Evolutionary conservation across 2,329 filamentous ascomycete genomes (phyloP), one percentile per base, ranked within the genome.

Genomic region (Hymenoscyphus fraxineus): DNA sequence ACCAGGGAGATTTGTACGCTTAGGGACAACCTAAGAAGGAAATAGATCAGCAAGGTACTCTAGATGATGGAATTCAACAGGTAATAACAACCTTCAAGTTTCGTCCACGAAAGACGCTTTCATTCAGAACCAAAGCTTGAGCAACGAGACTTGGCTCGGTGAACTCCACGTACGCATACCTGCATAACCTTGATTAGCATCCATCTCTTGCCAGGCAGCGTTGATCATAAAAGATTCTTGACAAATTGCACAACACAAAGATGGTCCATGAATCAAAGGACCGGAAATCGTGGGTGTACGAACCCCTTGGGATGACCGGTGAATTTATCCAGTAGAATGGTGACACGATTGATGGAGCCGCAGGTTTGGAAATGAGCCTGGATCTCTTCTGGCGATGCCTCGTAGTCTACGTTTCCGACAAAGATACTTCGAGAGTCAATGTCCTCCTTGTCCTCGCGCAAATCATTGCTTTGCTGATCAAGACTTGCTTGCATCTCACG

Each of bases 261-360:
- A 59, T 12, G 47, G 47, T 27, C 47, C 47, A 54, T 54, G 22
- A 59, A 59, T 66, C 57, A 67, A 55, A 54, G 44, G 64, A 67
- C 66, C 57, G 66, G 63, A 71, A 70, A 67, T 71, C 71, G 70
- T 67, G 67, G 60, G 60, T 56, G 65, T 74, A 85, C 89, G 78
- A 82, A 97, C 93, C 95, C 95, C 83, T 99, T 99, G n/a, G 95
- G 95, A 82, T 98, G 93, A 69, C 95, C 95, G 12, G 93, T 97
- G 76, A 97, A 98, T 82, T 99, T 99, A 81, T 99, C 95, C 72
- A 99, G 81, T 71, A 99, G 82, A 71, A 99, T 99, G 1, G 95
- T 99, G 65, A 99, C 95, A 66, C 95, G 90, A 79, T 99, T 99
- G 82, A 99, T 99, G 71, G 91, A 92, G 66, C 95, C 95, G 74